Conservation (phyloP, 257 asterid species). For the Solanum infundibuliforme region DNA sequence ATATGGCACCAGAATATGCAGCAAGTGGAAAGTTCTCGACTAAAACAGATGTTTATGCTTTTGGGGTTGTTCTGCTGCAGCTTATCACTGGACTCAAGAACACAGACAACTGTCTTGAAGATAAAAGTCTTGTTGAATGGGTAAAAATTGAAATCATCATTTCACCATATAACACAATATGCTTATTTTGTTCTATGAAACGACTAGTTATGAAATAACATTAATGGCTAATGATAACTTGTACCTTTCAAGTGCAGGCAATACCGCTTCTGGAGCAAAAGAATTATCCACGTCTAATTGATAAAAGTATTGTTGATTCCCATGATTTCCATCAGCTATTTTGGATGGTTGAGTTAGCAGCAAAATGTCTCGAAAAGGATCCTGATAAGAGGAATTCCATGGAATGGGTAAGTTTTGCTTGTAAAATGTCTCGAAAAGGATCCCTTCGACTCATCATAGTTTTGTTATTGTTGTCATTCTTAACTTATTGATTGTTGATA, state of each 20-base stretch:
- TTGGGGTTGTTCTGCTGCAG: slow-evolving; percentile 60
- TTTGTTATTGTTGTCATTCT: background rate
- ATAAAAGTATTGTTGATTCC: slow-evolving; percentile 44
- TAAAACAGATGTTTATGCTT: slow-evolving; percentile 69
- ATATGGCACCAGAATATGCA: slow-evolving; percentile 76
- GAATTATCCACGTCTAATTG: slow-evolving; percentile 62
- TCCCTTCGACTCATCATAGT: background rate
- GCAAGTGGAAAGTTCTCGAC: slow-evolving; percentile 53
- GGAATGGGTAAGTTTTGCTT: slow-evolving; percentile 34
- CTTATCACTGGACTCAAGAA: slow-evolving; percentile 52
- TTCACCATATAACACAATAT: background rate
- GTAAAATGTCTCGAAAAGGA: too few relatives aligned
- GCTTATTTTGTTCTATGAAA: background rate
- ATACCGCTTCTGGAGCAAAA: slow-evolving; percentile 47
- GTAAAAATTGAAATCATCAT: slow-evolving; percentile 11
- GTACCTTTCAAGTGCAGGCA: slow-evolving; percentile 33
- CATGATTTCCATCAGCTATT: slow-evolving; percentile 65
- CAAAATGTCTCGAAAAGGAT: slow-evolving; percentile 42
- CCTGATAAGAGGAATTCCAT: slow-evolving; percentile 51
- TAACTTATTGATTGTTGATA: background rate
- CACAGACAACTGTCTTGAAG: slow-evolving; percentile 37
- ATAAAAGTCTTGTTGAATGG: slow-evolving; percentile 67
- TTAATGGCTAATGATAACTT: background rate
- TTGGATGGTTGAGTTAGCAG: slow-evolving; percentile 61
- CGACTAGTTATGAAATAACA: background rate